Base-by-base conservation (phyloP, 2,329 filamentous ascomycete genomes). In the Lecanicillium sp. region DNA sequence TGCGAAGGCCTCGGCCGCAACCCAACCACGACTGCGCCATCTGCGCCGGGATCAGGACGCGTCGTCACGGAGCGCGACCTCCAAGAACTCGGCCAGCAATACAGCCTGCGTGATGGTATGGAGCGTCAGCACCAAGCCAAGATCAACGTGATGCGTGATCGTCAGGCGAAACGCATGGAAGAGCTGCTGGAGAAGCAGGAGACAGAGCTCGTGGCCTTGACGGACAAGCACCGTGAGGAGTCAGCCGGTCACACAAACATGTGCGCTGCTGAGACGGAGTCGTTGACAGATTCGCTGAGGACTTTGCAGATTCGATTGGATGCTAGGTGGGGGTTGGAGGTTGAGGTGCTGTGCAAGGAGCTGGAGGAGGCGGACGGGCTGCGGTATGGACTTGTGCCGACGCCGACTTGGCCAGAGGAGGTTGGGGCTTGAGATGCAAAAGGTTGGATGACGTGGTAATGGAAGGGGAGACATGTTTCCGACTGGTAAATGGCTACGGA, bases 71-170 rank as follows among this genome's bases (percentile, higher is more conserved):
- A 78, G 49, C 65, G 70, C 33, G 73, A 81, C 45, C 58, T 77
- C 15, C 67, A 71, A 25, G 73, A 78, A 50, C 62, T 80, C 4
- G 69, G 70, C 9, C 72, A 78, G 48, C 75, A 80, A 52, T 79
- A 80, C 54, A 75, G 69, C 44, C 50, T 78, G 11, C 68, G 74
- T 28, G 75, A 78, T 49, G 70, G 71, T 45, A 71, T 80, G 64
- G 69, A 72, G 43, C 67, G 73, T 28, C 59, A 76, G 3, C 75
- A 80, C 44, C 65, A 75, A 48, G 65, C 71, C 29, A 74, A 73
- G 51, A 78, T 81, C 52, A 80, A 80, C 48, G 75, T 80, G 18
- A 68, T 81, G 63, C 66, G 77, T n/a, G 77, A 80, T 43, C 70
- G 72, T 30, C 78, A 81, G 51, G 67, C 73, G 2, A 78, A 77